Base-by-base conservation (phyloP, 768 basidiomycete species). In the Suillus luteus region DNA sequence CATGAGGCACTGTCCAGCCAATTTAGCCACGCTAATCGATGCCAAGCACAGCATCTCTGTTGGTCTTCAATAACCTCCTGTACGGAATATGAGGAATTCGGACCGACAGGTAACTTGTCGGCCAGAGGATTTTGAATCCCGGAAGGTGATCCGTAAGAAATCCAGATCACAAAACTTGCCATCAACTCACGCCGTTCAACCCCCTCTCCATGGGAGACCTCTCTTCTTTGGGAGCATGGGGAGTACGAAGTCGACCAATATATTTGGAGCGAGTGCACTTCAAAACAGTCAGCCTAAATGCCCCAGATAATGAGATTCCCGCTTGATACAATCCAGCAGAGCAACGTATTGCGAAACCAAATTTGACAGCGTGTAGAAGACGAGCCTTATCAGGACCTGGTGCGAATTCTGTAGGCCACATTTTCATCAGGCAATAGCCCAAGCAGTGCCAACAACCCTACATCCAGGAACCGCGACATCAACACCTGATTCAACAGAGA, bases 401-500 rank as follows among this genome's bases (percentile, higher is more conserved):
- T 27, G 11, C 17, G 7, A 41, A 58, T 19, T 27, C 17, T 58
- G 57, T 40, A 6, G 38, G 27, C 40, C 41, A 10, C 27, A 58
- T 9, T 41, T 24, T 27, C 40, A 17, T 58, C 5, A 17, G 22
- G 37, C 22, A 57, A 38, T 24, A 40, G 37, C 22, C 15, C 55
- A 57, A 24, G 55, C 38, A 10, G 55, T 24, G 8, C 37, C 22
- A 7, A 24, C 22, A 17, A 57, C 14, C 37, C 55, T 57, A 10
- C 37, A 57, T 40, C 37, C 55, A 11, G n/a, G n/a, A 40, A 57
- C 24, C 57, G 52, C 52, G 19, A 11, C 24, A 27, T 58, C 40
- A 58, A 58, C 17, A 58, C 15, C 38, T 11, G 24, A 41, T 41
- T 41, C 57, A 41, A 58, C 24, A 41, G 24, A 58, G 38, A 58